Percentiles rank a stretch among this genome's conserved stretches.
Evolutionary conservation across 78 protist genomes (phyloP).

Genomic region (Blattamonas nauphoetae): DNA sequence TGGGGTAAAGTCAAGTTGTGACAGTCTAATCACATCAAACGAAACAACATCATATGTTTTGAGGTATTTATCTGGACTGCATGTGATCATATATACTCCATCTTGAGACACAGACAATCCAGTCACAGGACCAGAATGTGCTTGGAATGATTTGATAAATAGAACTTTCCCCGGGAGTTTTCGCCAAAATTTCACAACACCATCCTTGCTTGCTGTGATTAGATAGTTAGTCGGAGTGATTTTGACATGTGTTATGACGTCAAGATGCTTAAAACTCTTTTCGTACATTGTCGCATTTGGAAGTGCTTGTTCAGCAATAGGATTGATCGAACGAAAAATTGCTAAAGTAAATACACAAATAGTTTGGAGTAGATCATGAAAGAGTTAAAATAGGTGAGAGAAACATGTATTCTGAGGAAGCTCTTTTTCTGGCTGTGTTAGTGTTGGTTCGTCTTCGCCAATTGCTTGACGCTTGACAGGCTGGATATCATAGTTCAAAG

Average conservation of each 20-base stretch:
- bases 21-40: neutral
- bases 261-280: neutral
- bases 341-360: too few species aligned
- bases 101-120: neutral
- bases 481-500: too few species aligned
- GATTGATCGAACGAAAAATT: too few species aligned
- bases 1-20: neutral
- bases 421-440: too few species aligned
- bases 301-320: too few species aligned
- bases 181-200: constrained; percentile 85
- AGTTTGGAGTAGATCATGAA: too few species aligned
- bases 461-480: too few species aligned
- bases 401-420: too few species aligned
- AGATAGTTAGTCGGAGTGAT: constrained; percentile 47
- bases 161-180: constrained; percentile 61
- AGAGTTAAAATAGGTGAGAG: too few species aligned
- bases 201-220: constrained; percentile 70
- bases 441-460: too few species aligned
- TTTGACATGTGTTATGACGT: neutral
- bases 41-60: neutral
- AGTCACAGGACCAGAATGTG: constrained; percentile 51
- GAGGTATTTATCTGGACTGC: neutral
- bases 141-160: constrained; percentile 71
- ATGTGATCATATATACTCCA: neutral
- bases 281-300: neutral